Base-by-base conservation (phyloP, 495 filamentous ascomycete species). In the Parmelia sp. region DNA sequence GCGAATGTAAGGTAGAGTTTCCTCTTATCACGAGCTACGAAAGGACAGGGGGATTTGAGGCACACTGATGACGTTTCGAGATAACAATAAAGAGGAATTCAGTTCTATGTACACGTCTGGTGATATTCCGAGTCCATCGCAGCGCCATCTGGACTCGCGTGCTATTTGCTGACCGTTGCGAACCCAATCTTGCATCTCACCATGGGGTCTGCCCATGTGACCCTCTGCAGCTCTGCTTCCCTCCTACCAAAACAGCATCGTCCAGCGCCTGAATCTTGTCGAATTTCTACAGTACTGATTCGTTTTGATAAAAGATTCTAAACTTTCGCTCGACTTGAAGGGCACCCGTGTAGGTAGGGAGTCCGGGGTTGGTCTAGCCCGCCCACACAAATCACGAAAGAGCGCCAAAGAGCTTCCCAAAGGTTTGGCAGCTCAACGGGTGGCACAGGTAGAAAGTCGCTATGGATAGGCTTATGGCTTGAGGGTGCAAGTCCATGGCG, bases 1-100 rank as follows among this genome's bases (percentile, higher is more conserved):
- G 14, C 36, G n/a, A 60, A 63, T 23, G 40, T 19, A 4, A 40
- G 36, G 36, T 37, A 37, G 5, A 40, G 12, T 57, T 33, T 27
- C 61, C 15, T 29, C 61, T 63, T 63, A 63, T 63, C 61, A 57
- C 56, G 37, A 45, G 27, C 37, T 63, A 47, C 21, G 42, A 25
- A 37, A 31, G 56, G 1, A 42, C 35, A 47, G 15, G 42, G 39
- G 19, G 23, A 56, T 33, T 23, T 23, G n/a, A 23, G 44, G 4
- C 33, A 33, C 25, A 33, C 42, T 27, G 53, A 57, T 44, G 55
- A 45, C 42, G 25, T 21, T 45, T 47, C 39, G n/a, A 63, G 39
- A 63, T 63, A 63, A 42, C 25, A 63, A 47, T 10, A 31, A 44
- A 25, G 11, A n/a, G 35, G 17, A 25, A 47, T 39, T 1, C 31